These are phyloP conservation scores for Flaveria floridana DNA, from an alignment of 140 eudicot species.

Conservation along the genomic window DNA sequence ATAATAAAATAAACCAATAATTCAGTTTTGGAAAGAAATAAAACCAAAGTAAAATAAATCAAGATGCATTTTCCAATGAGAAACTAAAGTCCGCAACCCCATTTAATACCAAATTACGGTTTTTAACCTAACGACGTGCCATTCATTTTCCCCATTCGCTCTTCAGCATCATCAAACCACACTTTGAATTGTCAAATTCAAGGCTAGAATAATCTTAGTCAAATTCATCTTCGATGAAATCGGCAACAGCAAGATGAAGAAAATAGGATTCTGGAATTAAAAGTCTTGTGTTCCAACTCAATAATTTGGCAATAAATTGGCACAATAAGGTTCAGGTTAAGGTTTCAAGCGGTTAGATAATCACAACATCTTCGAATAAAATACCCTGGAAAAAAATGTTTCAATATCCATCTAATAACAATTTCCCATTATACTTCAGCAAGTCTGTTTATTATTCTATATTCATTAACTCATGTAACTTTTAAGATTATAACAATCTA, in stretches of 20 bases:
- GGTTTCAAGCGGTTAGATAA: neutral
- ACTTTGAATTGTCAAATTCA: neutral
- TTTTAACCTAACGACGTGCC: slow-evolving; percentile 20
- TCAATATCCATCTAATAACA: neutral
- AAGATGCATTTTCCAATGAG: neutral
- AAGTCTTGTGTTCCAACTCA: neutral
- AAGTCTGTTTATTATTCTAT: neutral
- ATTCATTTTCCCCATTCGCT: neutral
- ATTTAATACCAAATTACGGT: neutral
- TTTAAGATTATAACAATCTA: neutral
- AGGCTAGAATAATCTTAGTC: neutral
- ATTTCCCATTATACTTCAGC: neutral
- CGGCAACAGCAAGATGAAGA: neutral
- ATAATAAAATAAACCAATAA: neutral
- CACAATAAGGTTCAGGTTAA: neutral
- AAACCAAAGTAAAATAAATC: neutral
- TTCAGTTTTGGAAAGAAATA: neutral
- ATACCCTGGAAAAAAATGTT: neutral
- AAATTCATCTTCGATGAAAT: neutral
- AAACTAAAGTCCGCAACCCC: slow-evolving; percentile 4
- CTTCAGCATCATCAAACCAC: neutral
- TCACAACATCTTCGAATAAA: neutral
- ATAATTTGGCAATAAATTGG: neutral
- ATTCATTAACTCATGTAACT: neutral
- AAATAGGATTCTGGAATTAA: neutral